phyloP scores from a whole-genome alignment of 177 flowering plant species.

The Vitis hybrid region DNA sequence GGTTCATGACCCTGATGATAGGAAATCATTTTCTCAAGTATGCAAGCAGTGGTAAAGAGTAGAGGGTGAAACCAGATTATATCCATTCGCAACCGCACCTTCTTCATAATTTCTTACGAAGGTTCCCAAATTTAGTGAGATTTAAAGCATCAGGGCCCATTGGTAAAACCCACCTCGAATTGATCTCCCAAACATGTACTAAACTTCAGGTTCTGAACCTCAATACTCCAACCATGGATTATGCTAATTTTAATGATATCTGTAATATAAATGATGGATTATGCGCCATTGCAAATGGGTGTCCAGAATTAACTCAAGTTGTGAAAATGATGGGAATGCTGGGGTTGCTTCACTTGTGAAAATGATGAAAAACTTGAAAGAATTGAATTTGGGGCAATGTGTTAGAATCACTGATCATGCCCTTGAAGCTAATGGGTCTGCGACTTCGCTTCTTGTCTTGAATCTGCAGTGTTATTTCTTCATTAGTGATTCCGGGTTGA shows the following conservation, averaged over 20 bases:
- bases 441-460: slow-evolving; percentile 5
- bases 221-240: not conserved
- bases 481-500: slow-evolving; percentile 13
- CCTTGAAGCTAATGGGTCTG: slow-evolving; percentile 11
- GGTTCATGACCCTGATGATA: slow-evolving; percentile 5
- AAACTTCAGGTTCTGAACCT: no score
- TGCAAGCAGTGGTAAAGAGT: slow-evolving; percentile 33
- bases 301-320: slow-evolving; percentile 12
- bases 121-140: slow-evolving; percentile 28
- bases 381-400: slow-evolving; percentile 14
- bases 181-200: slow-evolving; percentile 23
- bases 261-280: slow-evolving; percentile 12
- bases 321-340: slow-evolving; percentile 18
- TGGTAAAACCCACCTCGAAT: slow-evolving; percentile 17
- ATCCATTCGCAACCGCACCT: slow-evolving; percentile 18
- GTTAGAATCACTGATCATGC: slow-evolving; percentile 5
- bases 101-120: slow-evolving; percentile 21
- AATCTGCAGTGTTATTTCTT: slow-evolving; percentile 17
- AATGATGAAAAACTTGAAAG: slow-evolving; percentile 4
- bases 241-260: not conserved
- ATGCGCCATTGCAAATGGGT: slow-evolving; percentile 19
- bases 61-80: slow-evolving; percentile 24
- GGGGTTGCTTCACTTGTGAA: slow-evolving; percentile 24
- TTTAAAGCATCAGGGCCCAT: slow-evolving; percentile 15
- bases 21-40: slow-evolving; percentile 24